Conservation (phyloP, 129 eudicot species). For the Pulicaria dysenterica region DNA sequence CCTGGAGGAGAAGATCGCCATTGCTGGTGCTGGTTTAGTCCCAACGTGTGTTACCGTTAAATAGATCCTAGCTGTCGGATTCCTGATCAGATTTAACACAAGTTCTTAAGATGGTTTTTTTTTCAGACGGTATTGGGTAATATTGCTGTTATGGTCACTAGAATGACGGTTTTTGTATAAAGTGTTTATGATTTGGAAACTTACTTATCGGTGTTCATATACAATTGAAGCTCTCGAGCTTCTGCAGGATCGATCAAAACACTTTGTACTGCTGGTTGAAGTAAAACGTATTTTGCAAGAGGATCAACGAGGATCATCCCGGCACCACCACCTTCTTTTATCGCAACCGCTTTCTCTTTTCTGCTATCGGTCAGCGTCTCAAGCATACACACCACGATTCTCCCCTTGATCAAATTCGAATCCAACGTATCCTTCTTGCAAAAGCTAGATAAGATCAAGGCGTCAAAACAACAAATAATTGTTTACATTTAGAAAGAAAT, state of each 20-base stretch:
- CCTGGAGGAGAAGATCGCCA: constrained; percentile 65
- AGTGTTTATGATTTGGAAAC: not conserved
- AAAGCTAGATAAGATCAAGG: constrained; percentile 38
- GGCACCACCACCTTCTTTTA: constrained; percentile 60
- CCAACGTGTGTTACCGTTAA: constrained; percentile 43
- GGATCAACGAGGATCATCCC: constrained; percentile 64
- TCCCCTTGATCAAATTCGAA: constrained; percentile 55
- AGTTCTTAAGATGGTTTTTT: too few species aligned
- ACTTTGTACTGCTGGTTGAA: constrained; percentile 43
- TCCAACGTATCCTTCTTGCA: constrained; percentile 58
- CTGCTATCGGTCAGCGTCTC: constrained; percentile 38
- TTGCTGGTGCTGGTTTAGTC: constrained; percentile 53
- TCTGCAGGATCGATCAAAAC: constrained; percentile 47
- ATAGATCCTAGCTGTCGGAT: constrained; percentile 54
- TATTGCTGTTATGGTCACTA: too few species aligned
- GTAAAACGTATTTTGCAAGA: constrained; percentile 29
- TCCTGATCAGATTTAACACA: constrained; percentile 35
- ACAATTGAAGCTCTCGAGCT: constrained; percentile 48
- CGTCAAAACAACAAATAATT: not conserved
- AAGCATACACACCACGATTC: constrained; percentile 59
- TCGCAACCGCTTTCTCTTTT: constrained; percentile 35
- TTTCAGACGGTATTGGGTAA: too few species aligned
- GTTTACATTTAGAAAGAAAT: not conserved
- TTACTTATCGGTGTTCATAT: constrained; percentile 53
- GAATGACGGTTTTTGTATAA: too few species aligned